phyloP scores from a whole-genome alignment of 805 yeast species.

The Ogataea dorogensis region DNA sequence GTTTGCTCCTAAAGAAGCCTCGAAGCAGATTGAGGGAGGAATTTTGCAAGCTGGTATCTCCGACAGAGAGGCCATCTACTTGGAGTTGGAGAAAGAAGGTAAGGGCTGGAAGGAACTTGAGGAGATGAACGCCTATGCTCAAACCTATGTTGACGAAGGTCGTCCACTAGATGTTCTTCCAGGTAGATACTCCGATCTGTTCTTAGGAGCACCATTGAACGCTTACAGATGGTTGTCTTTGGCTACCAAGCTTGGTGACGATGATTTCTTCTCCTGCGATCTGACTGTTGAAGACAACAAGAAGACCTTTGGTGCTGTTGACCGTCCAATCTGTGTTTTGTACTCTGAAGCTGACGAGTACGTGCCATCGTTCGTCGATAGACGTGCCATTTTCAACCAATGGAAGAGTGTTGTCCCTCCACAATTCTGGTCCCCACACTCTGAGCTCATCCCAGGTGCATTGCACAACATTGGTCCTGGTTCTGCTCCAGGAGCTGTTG shows the following conservation, averaged over 20 bases:
- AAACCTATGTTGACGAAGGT: slow-evolving; percentile 42
- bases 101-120: slow-evolving; percentile 46
- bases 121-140: slow-evolving; percentile 31
- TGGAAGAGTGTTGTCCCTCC: slow-evolving; percentile 49
- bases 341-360: slow-evolving; percentile 64
- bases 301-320: slow-evolving; percentile 54
- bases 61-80: slow-evolving; percentile 49
- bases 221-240: slow-evolving; percentile 74
- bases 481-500: slow-evolving; percentile 36
- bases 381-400: slow-evolving; percentile 40
- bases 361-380: slow-evolving; percentile 54
- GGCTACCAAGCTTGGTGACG: slow-evolving; percentile 60
- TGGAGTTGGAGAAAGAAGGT: slow-evolving; percentile 25
- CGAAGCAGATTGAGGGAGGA: slow-evolving; percentile 46
- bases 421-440: slow-evolving; percentile 49
- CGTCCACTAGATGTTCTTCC: slow-evolving; percentile 52
- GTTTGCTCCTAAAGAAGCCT: slow-evolving; percentile 19
- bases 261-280: slow-evolving; percentile 75
- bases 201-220: slow-evolving; percentile 55
- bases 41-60: slow-evolving; percentile 76
- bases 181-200: slow-evolving; percentile 40
- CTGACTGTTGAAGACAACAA: slow-evolving; percentile 42
- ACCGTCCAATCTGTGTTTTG: slow-evolving; percentile 47
- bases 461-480: slow-evolving; percentile 50
- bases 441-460: slow-evolving; percentile 58